A percentile compares a stretch with the other conserved stretches of the same genome.
Conservation (phyloP, 805 yeast species). For the Schwanniomyces sp. region DNA sequence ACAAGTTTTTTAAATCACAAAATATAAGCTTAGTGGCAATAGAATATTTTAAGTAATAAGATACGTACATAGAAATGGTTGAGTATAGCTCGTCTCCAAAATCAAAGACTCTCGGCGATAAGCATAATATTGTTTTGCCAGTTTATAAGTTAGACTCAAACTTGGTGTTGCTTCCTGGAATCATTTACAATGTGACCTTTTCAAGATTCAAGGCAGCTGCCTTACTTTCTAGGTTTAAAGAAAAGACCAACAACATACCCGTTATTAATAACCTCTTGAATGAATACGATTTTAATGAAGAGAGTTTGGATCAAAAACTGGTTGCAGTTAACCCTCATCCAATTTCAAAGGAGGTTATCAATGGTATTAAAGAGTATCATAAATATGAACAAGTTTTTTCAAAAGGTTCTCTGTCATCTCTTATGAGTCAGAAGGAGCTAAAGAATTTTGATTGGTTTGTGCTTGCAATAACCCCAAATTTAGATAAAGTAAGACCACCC, state of each 20-base stretch:
- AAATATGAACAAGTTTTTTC: conserved; percentile 12
- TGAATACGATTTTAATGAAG: conserved; percentile 34
- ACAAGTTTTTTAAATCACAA: neutral
- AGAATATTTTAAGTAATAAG: neutral
- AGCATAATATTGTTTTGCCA: conserved; percentile 32
- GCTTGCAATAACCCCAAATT: conserved; percentile 35
- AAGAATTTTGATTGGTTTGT: conserved; percentile 37
- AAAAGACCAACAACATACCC: conserved; percentile 24
- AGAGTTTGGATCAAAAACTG: conserved; percentile 12
- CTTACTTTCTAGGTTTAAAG: conserved; percentile 42
- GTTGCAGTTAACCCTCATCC: conserved; percentile 13
- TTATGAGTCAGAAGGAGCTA: conserved; percentile 1
- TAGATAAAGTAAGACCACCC: conserved; percentile 28
- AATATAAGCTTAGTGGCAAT: neutral
- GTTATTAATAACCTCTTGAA: conserved; percentile 29
- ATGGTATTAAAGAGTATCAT: conserved; percentile 27
- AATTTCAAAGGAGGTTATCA: conserved; percentile 30
- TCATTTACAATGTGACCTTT: conserved; percentile 58
- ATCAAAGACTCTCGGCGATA: neutral
- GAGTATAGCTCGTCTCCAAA: conserved; percentile 2
- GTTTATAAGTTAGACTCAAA: conserved; percentile 42
- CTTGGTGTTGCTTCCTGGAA: conserved; percentile 59
- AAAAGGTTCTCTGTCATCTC: neutral
- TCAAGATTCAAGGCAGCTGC: conserved; percentile 47
- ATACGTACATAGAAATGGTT: conserved; percentile 3